Evolutionary conservation across 1,139 yeast species (phyloP), one percentile per base, ranked within the genome.

Genomic region (Geotrichum carabidarum): DNA sequence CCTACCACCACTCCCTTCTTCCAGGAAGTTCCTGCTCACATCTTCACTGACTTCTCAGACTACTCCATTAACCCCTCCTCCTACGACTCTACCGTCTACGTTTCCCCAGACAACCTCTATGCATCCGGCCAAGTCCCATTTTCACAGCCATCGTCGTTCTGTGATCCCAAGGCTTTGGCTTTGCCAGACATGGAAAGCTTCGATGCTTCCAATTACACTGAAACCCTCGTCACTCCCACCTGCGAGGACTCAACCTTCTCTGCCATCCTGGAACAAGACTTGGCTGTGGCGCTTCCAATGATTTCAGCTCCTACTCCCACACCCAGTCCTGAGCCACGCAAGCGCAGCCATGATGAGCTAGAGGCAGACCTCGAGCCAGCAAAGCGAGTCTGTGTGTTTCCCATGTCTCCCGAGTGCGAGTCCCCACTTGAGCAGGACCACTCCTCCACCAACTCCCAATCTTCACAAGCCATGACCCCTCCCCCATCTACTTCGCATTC

Each of bases 81-180:
- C 11, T 18, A 36, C 55, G 48, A 38, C 32, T 35, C 54, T 8
- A 50, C 51, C 9, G 30, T 44, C 12, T 46, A n/a, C 37, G 27
- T 44, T 14, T 8, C 18, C 14, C 47, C 38, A 8, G 30, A 15
- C 36, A 27, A 43, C 34, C 32, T 40, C 41, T 38, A 36, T 30
- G 32, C 50, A 27, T 51, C 49, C 32, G 42, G 52, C 12, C 17
- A 44, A 12, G 18, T 47, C 51, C 53, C 42, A 15, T 27, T 56
- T 12, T 51, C 52, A 5, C 30, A 36, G 6, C 34, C 15, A 12
- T 34, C 54, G 5, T 22, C 32, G 14, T 62, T 62, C 56, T 62
- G 65, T 52, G 65, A 62, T 48, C 65, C 65, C 34, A 61, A 61
- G 51, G 54, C 59, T 14, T 51, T 62, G 46, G 65, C 59, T 2